Percentiles rank a stretch among this genome's conserved stretches.
Evolutionary conservation across 1,284 basidiomycete species (phyloP).

Genomic region (Malassezia vespertilionis): DNA sequence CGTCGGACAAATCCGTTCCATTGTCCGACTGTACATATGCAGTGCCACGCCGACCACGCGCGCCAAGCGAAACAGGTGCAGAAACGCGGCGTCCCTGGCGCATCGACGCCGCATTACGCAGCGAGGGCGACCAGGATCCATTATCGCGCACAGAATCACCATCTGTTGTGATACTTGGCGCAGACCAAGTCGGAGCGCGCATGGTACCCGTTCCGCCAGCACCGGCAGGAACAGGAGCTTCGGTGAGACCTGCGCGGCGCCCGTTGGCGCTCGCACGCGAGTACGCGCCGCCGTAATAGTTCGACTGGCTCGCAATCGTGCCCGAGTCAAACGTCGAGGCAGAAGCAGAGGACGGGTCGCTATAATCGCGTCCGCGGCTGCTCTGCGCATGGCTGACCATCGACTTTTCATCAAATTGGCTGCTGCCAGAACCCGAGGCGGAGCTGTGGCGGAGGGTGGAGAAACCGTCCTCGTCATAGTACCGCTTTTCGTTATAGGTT

Average conservation of each 20-base stretch:
- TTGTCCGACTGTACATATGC: constrained; percentile 24
- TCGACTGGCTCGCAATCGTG: constrained; percentile 4
- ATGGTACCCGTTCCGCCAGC: constrained; percentile 10
- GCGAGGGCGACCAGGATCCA: neutral
- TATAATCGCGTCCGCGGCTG: constrained; percentile 33
- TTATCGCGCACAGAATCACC: neutral
- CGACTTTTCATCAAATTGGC: neutral
- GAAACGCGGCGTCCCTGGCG: constrained; percentile 6
- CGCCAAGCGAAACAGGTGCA: constrained; percentile 25
- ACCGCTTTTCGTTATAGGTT: constrained; percentile 2
- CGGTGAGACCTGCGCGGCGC: constrained; percentile 12
- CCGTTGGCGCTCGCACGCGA: constrained; percentile 11
- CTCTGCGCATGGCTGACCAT: constrained; percentile 1
- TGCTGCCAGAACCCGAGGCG: constrained; percentile 5
- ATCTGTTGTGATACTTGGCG: constrained; percentile 15
- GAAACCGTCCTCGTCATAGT: constrained; percentile 7
- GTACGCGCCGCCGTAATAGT: constrained; percentile 17
- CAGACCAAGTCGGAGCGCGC: constrained; percentile 7
- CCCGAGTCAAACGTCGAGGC: constrained; percentile 3
- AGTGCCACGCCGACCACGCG: constrained; percentile 26
- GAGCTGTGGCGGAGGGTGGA: constrained; percentile 9
- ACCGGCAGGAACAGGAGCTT: constrained; percentile 11
- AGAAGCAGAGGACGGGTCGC: constrained; percentile 23
- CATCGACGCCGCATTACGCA: neutral
- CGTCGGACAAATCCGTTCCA: neutral